Evolutionary conservation across 352 stramenopile genomes (phyloP).

Genomic region (Phytopythium vexans): DNA sequence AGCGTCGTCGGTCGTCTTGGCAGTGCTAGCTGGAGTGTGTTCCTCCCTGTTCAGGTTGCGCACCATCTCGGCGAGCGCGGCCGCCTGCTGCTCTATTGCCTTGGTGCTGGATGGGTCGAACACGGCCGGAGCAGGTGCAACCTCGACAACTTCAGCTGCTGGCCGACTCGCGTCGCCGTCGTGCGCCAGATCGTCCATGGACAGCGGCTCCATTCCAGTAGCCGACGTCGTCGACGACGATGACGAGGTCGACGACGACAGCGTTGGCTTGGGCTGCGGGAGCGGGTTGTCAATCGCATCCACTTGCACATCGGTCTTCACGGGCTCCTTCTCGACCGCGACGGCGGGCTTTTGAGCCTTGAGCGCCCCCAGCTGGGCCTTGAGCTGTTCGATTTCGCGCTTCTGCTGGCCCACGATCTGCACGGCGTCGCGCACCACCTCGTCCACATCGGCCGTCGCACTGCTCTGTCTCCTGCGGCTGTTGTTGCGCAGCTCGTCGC

Average conservation of each 20-base stretch:
- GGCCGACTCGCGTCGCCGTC: conserved; percentile 4
- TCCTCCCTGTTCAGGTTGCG: conserved; percentile 34
- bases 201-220: too few species aligned
- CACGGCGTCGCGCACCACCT: conserved; percentile 72
- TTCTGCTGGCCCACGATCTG: conserved; percentile 63
- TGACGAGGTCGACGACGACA: too few species aligned
- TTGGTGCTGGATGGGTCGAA: conserved; percentile 24
- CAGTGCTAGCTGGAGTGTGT: conserved; percentile 8
- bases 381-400: conserved; percentile 63
- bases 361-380: conserved; percentile 19
- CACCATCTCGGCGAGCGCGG: conserved; percentile 33
- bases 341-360: conserved; percentile 4
- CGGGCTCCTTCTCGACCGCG: not conserved
- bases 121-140: not conserved
- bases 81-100: conserved; percentile 35
- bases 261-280: too few species aligned
- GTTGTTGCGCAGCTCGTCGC: not conserved
- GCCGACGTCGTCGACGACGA: too few species aligned
- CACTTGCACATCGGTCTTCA: not conserved
- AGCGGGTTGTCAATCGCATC: too few species aligned
- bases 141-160: too few species aligned
- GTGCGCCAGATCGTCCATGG: not conserved
- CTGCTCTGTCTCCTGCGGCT: conserved; percentile 10
- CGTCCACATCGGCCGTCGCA: conserved; percentile 17
- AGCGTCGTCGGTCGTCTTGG: not conserved